Base-by-base conservation (phyloP, 2,329 filamentous ascomycete genomes). In the Microdochium paspali region DNA sequence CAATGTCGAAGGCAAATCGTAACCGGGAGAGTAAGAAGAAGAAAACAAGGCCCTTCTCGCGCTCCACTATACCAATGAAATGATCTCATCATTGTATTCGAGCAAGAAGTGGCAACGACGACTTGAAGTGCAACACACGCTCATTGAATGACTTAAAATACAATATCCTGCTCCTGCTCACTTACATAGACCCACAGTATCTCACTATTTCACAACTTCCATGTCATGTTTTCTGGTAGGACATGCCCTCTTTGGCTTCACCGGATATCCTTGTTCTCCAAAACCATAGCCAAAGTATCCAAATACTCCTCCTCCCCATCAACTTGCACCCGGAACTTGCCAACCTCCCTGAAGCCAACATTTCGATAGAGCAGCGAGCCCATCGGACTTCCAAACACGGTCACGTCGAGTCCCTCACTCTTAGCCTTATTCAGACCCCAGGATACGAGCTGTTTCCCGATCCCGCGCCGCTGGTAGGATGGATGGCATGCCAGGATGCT, bases 351-450 rank as follows among this genome's bases (percentile, higher is more conserved):
- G 44, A 58, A 58, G 4, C 56, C 56, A 3, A 58, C 44, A 44
- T 52, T 52, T 23, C 23, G 28, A 28, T 58, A 58, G 32, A 58
- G 32, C 13, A 26, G 10, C 25, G 51, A 24, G 15, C 56, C 56
- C 54, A 56, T 56, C 2, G 56, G 54, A 44, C 54, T 55, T 3
- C 55, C 55, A 45, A 58, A 56, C 21, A 57, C 53, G 2, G 56
- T 56, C 10, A 55, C 53, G 44, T 50, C 30, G 24, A 54, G 32
- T 3, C 55, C 50, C 6, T 48, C 21, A 10, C 39, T 20, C 1
- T 43, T 44, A 7, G 54, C 56, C 32, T 50, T 46, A 2, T 50
- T 44, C 31, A 56, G 48, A 10, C 57, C 57, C 56, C 57, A 58
- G 2, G 18, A 12, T 5, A 51, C 48, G 10, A 58, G 50, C 4